phyloP scores from a whole-genome alignment of 2,329 filamentous ascomycete species.

The Trichoderma arundinaceum region DNA sequence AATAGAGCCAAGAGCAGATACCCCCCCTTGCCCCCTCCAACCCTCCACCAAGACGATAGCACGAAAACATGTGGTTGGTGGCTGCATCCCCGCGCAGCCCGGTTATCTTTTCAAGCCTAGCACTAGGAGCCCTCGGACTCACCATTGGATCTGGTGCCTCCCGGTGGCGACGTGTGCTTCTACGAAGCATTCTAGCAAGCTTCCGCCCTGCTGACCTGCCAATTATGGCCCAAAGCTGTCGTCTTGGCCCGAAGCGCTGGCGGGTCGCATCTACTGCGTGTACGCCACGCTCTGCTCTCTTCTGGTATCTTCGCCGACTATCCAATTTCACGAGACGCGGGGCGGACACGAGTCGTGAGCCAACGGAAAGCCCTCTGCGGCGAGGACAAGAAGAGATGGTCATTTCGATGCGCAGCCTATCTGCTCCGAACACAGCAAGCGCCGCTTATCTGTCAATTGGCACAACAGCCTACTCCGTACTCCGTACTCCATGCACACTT shows the following conservation, averaged over 20 bases:
- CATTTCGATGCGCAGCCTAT: not conserved
- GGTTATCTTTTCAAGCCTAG: conserved; percentile 13
- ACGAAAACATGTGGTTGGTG: conserved; percentile 29
- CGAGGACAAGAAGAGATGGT: not conserved
- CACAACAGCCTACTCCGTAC: too few species aligned
- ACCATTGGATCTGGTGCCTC: conserved; percentile 25
- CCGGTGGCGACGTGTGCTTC: conserved; percentile 31
- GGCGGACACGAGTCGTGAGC: conserved; percentile 24
- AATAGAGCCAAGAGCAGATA: not conserved
- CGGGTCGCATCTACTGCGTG: conserved; percentile 22
- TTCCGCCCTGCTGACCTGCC: conserved; percentile 32
- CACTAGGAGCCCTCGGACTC: conserved; percentile 6
- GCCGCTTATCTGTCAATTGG: conserved; percentile 1
- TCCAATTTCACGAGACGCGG: conserved; percentile 20
- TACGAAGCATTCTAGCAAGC: conserved; percentile 31
- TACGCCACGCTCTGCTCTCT: conserved; percentile 10
- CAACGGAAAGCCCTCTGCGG: conserved; percentile 3
- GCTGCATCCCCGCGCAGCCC: conserved; percentile 24
- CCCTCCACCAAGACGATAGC: conserved; percentile 20
- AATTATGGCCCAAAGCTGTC: conserved; percentile 14
- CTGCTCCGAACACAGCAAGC: conserved; percentile 9
- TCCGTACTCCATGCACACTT: too few species aligned
- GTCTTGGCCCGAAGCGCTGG: conserved; percentile 29
- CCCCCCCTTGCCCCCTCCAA: not conserved
- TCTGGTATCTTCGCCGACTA: conserved; percentile 30